phyloP scores from a whole-genome alignment of 495 filamentous ascomycete species.

The Penicillium verhagenii region DNA sequence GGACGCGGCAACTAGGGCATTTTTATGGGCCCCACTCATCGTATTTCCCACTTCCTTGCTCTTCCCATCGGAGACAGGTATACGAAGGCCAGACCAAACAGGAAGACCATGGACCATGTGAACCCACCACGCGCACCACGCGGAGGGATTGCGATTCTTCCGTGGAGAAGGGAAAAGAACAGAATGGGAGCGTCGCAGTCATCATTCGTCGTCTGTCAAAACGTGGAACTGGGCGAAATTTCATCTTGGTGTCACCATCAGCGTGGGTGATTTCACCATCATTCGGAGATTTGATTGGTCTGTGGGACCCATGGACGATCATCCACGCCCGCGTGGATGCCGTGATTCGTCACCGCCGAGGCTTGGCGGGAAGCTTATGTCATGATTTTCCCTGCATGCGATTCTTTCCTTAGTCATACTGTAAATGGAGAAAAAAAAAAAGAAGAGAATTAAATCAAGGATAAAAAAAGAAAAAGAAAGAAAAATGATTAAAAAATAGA shows the following conservation, averaged over 20 bases:
- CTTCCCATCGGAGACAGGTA: neutral
- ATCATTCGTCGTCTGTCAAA: neutral
- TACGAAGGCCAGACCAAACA: neutral
- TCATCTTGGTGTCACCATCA: conserved; percentile 16
- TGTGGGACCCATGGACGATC: conserved; percentile 11
- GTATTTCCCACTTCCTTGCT: neutral
- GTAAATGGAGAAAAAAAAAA: neutral
- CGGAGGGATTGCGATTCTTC: neutral
- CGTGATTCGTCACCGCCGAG: conserved; percentile 20
- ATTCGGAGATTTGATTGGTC: conserved; percentile 6
- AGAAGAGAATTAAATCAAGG: too few relatives aligned
- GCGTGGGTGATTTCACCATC: conserved; percentile 21
- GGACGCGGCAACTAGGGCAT: neutral
- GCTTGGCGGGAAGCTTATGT: conserved; percentile 15
- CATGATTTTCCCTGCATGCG: conserved; percentile 1
- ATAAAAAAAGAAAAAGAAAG: too few relatives aligned
- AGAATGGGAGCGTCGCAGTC: neutral
- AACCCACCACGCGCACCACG: neutral
- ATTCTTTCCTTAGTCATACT: neutral
- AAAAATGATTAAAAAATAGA: neutral
- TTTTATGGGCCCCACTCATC: neutral
- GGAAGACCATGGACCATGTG: neutral
- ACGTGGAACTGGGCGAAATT: conserved; percentile 2
- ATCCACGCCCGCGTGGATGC: conserved; percentile 10
- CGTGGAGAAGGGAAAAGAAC: neutral